Percentiles rank a stretch among this genome's conserved stretches.
phyloP scores from a whole-genome alignment of 2,329 filamentous ascomycete species.

The Stemphylium lycopersici region DNA sequence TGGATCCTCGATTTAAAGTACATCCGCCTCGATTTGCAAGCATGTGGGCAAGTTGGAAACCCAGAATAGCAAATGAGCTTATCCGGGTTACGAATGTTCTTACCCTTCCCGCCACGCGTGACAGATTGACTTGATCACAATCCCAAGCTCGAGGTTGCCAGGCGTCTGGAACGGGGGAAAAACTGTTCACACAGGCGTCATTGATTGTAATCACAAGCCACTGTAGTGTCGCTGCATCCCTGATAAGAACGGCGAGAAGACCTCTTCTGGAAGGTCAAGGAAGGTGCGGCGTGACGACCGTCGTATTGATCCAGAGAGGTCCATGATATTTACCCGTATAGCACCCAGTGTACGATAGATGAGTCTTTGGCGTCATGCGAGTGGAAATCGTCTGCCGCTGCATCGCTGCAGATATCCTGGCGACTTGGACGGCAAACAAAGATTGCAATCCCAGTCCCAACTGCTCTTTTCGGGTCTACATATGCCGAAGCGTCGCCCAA shows the following conservation, averaged over 20 bases:
- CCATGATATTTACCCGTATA: conserved; percentile 39
- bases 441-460: too few relatives aligned
- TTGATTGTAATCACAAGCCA: conserved; percentile 23
- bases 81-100: not conserved
- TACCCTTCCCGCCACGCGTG: conserved; percentile 28
- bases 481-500: not conserved
- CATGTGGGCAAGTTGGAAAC: conserved; percentile 29
- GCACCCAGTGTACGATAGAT: conserved; percentile 33
- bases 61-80: conserved; percentile 27
- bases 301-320: conserved; percentile 27
- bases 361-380: conserved; percentile 18
- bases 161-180: conserved; percentile 7
- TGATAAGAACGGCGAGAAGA: conserved; percentile 17
- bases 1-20: conserved; percentile 26
- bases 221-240: conserved; percentile 8
- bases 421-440: too few relatives aligned
- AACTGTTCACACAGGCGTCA: conserved; percentile 13
- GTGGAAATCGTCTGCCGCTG: not conserved
- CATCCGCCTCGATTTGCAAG: conserved; percentile 32
- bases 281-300: conserved; percentile 15
- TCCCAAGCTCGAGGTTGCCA: conserved; percentile 24
- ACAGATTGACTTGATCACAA: conserved; percentile 27
- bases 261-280: conserved; percentile 29
- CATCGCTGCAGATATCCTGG: too few relatives aligned
- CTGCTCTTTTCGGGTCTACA: too few relatives aligned